phyloP scores from a whole-genome alignment of 176 grass and related monocot species.

The Alloteropsis semialata region DNA sequence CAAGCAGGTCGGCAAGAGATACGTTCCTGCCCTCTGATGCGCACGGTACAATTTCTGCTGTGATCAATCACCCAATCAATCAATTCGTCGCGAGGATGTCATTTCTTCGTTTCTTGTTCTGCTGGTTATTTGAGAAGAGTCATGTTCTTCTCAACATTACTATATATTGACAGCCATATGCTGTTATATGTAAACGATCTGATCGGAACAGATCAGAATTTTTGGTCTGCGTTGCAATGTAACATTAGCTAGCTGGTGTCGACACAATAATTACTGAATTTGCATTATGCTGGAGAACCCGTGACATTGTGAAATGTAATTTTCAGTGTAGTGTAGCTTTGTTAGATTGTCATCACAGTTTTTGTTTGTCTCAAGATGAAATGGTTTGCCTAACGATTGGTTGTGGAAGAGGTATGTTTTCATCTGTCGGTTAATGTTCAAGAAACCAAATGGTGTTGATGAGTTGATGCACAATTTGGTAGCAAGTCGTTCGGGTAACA shows the following conservation, averaged over 20 bases:
- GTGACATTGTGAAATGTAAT: slow-evolving; percentile 35
- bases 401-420: not conserved
- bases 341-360: not conserved
- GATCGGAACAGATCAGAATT: slow-evolving; percentile 25
- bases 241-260: slow-evolving; percentile 20
- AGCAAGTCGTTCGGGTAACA: not conserved
- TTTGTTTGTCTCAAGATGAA: not conserved
- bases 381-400: not conserved
- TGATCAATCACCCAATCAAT: slow-evolving; percentile 1
- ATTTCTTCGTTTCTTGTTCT: slow-evolving; percentile 17
- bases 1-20: slow-evolving; percentile 81
- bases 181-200: slow-evolving; percentile 29
- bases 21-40: slow-evolving; percentile 61
- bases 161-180: slow-evolving; percentile 20
- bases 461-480: not conserved
- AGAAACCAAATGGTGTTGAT: not conserved
- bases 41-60: not conserved
- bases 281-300: slow-evolving; percentile 27
- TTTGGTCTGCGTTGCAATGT: slow-evolving; percentile 36
- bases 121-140: slow-evolving; percentile 36
- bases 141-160: slow-evolving; percentile 40
- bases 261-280: slow-evolving; percentile 44
- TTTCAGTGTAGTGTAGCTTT: slow-evolving; percentile 23
- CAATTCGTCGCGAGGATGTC: slow-evolving; percentile 23
- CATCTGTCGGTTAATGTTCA: not conserved